A percentile compares a stretch with the other conserved stretches of the same genome.
Evolutionary conservation across 164 flowering plant species (phyloP).

Genomic region (Liquidambar formosana): DNA sequence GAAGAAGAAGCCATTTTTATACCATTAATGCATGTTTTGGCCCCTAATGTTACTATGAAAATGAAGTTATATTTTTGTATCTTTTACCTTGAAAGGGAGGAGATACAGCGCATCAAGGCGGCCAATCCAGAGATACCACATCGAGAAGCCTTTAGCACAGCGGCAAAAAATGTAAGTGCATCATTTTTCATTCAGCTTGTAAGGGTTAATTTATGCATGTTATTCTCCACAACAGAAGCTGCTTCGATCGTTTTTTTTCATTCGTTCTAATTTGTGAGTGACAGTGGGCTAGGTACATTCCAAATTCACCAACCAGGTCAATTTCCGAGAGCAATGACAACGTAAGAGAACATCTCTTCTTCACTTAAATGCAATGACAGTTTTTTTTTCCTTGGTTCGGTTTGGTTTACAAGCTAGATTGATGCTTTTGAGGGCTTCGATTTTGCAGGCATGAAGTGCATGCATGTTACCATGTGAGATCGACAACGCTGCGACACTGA

Average conservation of each 20-base stretch:
- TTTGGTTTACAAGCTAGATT: background rate
- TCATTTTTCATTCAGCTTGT: background rate
- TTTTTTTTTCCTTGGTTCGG: background rate
- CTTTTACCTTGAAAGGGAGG: constrained; percentile 53
- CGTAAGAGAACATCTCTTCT: constrained; percentile 14
- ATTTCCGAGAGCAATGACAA: constrained; percentile 29
- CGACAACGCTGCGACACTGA: background rate
- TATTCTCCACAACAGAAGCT: background rate
- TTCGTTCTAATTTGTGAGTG: background rate
- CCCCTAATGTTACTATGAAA: background rate
- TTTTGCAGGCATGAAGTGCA: constrained; percentile 6
- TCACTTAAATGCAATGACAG: too few species aligned
- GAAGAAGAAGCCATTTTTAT: background rate
- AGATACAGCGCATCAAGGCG: constrained; percentile 86
- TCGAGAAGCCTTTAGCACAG: constrained; percentile 89
- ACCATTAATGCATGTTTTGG: background rate
- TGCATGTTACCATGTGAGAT: too few species aligned
- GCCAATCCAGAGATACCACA: constrained; percentile 83
- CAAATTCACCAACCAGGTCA: constrained; percentile 45
- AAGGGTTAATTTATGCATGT: background rate
- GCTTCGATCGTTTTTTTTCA: background rate
- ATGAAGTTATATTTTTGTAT: background rate
- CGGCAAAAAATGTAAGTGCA: constrained; percentile 74
- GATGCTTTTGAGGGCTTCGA: background rate
- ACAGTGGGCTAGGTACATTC: constrained; percentile 82